Evolutionary conservation across 2,329 filamentous ascomycete species (phyloP), one percentile per base, ranked within the genome.

Genomic region (Stemphylium vesicarium): DNA sequence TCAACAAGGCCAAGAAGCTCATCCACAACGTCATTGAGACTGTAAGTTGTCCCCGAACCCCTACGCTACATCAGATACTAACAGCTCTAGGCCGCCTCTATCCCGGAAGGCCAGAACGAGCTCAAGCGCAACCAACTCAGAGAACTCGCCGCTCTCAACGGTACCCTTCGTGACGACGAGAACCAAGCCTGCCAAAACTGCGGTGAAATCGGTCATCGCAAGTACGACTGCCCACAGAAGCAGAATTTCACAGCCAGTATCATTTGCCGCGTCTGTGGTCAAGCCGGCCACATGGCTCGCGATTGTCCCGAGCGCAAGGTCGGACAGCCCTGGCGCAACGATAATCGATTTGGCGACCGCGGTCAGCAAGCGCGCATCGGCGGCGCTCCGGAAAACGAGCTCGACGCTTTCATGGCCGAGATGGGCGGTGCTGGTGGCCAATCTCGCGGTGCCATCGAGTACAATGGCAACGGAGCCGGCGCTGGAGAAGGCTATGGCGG

Each of bases 141-240:
- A 79, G 95, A 99, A 78, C 90, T 99, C 63, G 95, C 95, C 38
- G 92, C 95, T 22, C 89, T 99, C 69, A 99, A 99, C 86, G 95
- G 95, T 85, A 99, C 95, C 8, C 88, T 99, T 16, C 94, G 95
- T 81, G 95, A 99, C 74, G 95, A 99, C 71, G 95, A 99, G 77
- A 99, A 99, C 78, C 95, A 99, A 77, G 95, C 95, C 64, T 99
- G 95, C 80, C 95, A 99, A 81, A 99, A 99, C 82, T 99, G 87
- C 81, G 95, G 95, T 68, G 92, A 98, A 84, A 99, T 99, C 63
- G 95, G 95, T 57, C 95, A 99, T 78, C 89, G 95, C 79, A 99
- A 99, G 80, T 98, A 97, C 76, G 95, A 99, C 75, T 99, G 95
- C 69, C 95, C 95, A 12, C 92, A 99, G 80, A 91, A 95, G 77